These are phyloP conservation scores for Diospyros lotus DNA, from an alignment of 148 eudicot species.

Conservation along the genomic window DNA sequence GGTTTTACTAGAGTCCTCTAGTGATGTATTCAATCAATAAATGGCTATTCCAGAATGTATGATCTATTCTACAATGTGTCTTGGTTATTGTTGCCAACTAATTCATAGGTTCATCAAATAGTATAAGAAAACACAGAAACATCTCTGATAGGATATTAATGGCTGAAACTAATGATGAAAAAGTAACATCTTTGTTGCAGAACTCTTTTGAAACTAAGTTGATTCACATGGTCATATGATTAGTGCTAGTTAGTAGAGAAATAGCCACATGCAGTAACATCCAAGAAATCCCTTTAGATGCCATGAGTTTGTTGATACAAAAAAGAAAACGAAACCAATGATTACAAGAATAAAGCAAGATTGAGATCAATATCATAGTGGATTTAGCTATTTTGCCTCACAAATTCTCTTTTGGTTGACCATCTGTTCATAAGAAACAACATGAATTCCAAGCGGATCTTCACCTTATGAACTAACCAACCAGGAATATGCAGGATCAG, in stretches of 20 bases:
- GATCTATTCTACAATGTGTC: conserved; percentile 1
- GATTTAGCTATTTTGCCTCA: neutral
- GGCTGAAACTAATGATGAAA: neutral
- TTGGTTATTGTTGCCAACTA: neutral
- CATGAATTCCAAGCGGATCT: too few species aligned
- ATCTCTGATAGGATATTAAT: neutral
- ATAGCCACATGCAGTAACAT: neutral
- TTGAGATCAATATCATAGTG: neutral
- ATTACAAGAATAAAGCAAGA: neutral
- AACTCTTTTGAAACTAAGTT: neutral
- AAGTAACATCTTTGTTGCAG: neutral
- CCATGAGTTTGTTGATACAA: neutral
- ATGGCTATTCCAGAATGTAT: neutral
- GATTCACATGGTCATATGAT: neutral
- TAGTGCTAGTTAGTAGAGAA: neutral
- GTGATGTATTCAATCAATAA: neutral
- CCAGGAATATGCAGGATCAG: neutral
- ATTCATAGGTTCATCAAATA: too few species aligned
- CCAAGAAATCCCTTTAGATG: neutral
- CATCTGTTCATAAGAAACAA: neutral
- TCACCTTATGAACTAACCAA: neutral
- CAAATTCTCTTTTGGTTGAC: neutral
- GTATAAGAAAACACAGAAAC: too few species aligned
- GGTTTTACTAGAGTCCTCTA: neutral
- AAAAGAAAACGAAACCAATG: neutral